Conservation (phyloP, 2,329 filamentous ascomycete species). For the Ophiostoma piceae region DNA sequence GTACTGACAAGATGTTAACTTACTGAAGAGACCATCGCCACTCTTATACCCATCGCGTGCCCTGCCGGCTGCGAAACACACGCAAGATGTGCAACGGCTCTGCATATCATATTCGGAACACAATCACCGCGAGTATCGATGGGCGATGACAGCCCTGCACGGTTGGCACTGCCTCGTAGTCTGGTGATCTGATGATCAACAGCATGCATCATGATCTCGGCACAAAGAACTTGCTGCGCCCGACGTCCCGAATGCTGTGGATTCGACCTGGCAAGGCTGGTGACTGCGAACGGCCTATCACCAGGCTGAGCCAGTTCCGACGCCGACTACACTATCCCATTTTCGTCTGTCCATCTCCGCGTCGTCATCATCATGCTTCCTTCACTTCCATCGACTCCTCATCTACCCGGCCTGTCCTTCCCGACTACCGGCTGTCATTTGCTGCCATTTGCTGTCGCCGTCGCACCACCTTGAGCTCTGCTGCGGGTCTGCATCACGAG, state of each 20-base stretch:
- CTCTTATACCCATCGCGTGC: neutral
- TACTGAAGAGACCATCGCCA: neutral
- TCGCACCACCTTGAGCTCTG: neutral
- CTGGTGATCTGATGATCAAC: neutral
- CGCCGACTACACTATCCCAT: neutral
- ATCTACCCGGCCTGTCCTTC: neutral
- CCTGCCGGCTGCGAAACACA: neutral
- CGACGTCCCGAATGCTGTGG: neutral
- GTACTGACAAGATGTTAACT: neutral
- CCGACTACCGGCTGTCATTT: slow-evolving; percentile 1
- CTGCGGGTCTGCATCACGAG: slow-evolving; percentile 3
- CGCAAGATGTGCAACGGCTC: neutral
- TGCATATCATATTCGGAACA: neutral
- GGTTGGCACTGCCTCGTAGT: neutral
- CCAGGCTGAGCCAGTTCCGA: neutral
- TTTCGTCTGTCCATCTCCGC: neutral
- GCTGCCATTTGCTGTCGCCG: slow-evolving; percentile 6
- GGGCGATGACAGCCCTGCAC: neutral
- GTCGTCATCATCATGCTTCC: neutral
- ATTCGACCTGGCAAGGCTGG: neutral
- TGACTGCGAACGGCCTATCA: neutral
- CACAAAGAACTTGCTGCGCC: neutral
- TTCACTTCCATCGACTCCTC: neutral
- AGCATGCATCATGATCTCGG: neutral
- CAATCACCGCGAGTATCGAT: neutral